Conservation (phyloP, 2,329 filamentous ascomycete genomes). For the Claviceps spartinae region DNA sequence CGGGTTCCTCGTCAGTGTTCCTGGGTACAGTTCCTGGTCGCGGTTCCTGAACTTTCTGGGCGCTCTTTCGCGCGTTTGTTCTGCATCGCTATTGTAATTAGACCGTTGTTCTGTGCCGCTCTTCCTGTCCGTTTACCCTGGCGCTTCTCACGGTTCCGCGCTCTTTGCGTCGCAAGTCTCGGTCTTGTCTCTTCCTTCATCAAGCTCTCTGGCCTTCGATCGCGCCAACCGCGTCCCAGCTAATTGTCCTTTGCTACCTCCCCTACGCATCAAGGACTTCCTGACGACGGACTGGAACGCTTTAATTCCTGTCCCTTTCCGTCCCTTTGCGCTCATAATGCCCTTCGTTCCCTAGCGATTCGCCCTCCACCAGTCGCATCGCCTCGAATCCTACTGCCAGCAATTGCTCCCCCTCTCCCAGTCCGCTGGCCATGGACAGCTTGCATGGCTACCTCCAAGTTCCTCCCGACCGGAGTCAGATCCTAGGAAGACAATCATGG, state of each 20-base stretch:
- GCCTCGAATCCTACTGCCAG: constrained; percentile 1
- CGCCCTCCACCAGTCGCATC: background rate
- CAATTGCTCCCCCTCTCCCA: background rate
- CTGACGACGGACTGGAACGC: background rate
- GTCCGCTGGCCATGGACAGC: constrained; percentile 19
- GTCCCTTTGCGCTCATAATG: background rate
- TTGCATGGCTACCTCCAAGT: constrained; percentile 35
- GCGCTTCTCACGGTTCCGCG: background rate
- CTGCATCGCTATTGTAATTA: background rate
- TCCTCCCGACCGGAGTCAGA: constrained; percentile 36
- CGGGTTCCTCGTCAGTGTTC: background rate
- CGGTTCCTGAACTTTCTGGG: background rate
- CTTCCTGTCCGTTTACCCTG: background rate
- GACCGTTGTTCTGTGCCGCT: background rate
- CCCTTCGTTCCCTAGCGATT: background rate
- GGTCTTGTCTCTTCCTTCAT: background rate
- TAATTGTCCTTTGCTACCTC: background rate
- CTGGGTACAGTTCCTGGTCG: background rate
- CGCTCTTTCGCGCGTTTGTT: background rate
- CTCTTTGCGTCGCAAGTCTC: background rate
- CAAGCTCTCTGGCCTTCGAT: background rate
- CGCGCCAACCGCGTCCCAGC: background rate
- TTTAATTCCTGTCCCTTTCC: background rate
- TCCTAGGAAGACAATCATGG: constrained; percentile 37
- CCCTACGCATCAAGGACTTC: background rate